phyloP scores from a whole-genome alignment of 1,284 basidiomycete species.

The Malassezia equina region DNA sequence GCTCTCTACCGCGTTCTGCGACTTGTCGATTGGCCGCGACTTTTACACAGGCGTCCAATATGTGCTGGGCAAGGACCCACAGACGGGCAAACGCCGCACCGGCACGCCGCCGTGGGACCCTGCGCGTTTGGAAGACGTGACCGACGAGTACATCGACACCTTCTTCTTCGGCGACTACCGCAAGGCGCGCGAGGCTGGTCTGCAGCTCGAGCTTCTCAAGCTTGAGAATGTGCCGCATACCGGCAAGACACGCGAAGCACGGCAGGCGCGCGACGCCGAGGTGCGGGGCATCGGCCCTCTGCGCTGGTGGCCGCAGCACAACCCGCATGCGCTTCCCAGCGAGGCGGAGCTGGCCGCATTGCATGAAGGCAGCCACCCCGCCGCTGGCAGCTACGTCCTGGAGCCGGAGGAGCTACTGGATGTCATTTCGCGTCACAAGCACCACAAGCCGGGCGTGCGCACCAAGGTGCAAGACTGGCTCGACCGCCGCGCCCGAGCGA shows the following conservation, averaged over 20 bases:
- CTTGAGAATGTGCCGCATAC: constrained; percentile 19
- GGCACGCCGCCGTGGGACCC: constrained; percentile 35
- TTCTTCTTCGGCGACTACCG: constrained; percentile 33
- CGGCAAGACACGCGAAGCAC: constrained; percentile 13
- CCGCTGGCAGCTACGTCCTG: constrained; percentile 26
- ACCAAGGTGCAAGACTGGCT: constrained; percentile 34
- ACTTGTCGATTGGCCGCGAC: constrained; percentile 46
- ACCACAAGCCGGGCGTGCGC: constrained; percentile 24
- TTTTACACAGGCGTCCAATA: constrained; percentile 42
- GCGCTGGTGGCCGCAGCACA: constrained; percentile 35
- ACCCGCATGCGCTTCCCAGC: constrained; percentile 36
- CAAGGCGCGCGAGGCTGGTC: constrained; percentile 25
- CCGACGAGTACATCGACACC: constrained; percentile 21
- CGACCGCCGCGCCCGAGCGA: constrained; percentile 1
- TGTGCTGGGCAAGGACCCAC: constrained; percentile 35
- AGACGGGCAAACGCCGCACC: constrained; percentile 34
- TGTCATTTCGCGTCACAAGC: constrained; percentile 23
- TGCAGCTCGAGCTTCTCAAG: constrained; percentile 25
- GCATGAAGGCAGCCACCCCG: constrained; percentile 35
- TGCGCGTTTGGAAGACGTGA: constrained; percentile 27
- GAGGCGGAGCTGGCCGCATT: constrained; percentile 43
- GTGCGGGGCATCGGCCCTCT: constrained; percentile 33
- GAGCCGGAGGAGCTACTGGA: constrained; percentile 26
- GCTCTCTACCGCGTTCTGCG: constrained; percentile 43
- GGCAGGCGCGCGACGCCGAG: constrained; percentile 24